Conservation (phyloP, 169 alveolate species). For the Plasmodium reichenowi region DNA sequence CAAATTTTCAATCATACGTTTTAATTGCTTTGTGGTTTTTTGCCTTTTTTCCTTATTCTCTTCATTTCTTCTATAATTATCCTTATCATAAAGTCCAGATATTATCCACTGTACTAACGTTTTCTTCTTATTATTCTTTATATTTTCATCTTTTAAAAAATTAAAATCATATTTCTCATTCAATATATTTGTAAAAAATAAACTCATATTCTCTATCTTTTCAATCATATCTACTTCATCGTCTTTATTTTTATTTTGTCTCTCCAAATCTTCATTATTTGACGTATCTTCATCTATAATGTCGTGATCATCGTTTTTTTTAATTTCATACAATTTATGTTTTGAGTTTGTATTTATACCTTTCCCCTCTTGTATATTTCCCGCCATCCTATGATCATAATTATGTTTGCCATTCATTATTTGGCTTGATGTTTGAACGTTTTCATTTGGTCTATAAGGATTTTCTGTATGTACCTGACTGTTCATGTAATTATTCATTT, state of each 20-base stretch:
- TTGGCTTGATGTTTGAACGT: no score
- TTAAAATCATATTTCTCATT: slow-evolving; percentile 42
- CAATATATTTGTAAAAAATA: slow-evolving; percentile 38
- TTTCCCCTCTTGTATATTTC: background rate
- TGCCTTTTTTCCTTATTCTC: slow-evolving; percentile 8
- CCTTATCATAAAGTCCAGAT: no score
- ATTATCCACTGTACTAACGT: no score
- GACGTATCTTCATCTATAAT: background rate
- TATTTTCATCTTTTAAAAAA: slow-evolving; percentile 19
- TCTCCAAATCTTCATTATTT: background rate
- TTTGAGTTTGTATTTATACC: background rate
- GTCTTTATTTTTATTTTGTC: background rate
- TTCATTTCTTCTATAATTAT: no score
- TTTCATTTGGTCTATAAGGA: no score
- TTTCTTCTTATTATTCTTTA: background rate
- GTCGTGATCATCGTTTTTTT: background rate
- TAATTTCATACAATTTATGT: no score
- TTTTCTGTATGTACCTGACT: no score
- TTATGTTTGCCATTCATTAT: no score
- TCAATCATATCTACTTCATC: slow-evolving; percentile 13
- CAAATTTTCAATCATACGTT: slow-evolving; percentile 41
- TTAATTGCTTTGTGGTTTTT: slow-evolving; percentile 17
- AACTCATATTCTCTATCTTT: slow-evolving; percentile 23
- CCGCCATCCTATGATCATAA: background rate
- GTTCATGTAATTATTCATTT: background rate